Conservation (phyloP, 163 green algal species). For the Trebouxiophyceae sp. region DNA sequence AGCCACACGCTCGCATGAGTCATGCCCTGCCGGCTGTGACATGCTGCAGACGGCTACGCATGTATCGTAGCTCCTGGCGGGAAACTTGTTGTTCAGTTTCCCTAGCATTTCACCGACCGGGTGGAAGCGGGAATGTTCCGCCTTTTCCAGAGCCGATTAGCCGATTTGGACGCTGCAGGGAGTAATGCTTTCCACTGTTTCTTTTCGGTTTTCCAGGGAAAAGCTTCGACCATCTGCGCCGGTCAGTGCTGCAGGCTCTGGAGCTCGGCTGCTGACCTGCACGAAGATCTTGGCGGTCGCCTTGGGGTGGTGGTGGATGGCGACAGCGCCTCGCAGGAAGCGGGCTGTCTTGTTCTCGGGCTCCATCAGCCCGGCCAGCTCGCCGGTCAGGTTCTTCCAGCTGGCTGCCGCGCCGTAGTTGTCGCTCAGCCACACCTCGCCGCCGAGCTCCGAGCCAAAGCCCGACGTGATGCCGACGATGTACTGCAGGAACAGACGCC, state of each 20-base stretch:
- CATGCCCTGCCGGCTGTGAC: not conserved
- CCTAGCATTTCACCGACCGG: too few species aligned
- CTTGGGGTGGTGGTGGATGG: not conserved
- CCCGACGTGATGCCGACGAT: slow-evolving; percentile 38
- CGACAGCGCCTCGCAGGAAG: not conserved
- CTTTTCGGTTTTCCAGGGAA: not conserved
- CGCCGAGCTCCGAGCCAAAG: slow-evolving; percentile 20
- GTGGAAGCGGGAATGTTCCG: too few species aligned
- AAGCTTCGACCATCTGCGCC: too few species aligned
- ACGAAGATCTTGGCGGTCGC: not conserved
- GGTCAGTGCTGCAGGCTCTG: too few species aligned
- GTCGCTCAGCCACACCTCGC: slow-evolving; percentile 35
- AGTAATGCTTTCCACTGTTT: too few species aligned
- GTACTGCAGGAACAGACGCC: slow-evolving; percentile 28
- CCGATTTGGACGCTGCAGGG: too few species aligned
- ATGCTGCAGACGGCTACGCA: not conserved
- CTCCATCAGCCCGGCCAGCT: slow-evolving; percentile 10
- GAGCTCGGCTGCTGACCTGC: not conserved
- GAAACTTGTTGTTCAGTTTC: too few species aligned
- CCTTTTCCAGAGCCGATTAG: too few species aligned
- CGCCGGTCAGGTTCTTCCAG: slow-evolving; percentile 30
- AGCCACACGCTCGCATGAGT: slow-evolving; percentile 3
- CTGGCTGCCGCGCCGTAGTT: slow-evolving; percentile 19
- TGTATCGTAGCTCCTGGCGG: too few species aligned
- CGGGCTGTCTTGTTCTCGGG: not conserved